These are phyloP conservation scores for Bruguiera parviflora DNA, from an alignment of 345 rosid species.

Conservation along the genomic window DNA sequence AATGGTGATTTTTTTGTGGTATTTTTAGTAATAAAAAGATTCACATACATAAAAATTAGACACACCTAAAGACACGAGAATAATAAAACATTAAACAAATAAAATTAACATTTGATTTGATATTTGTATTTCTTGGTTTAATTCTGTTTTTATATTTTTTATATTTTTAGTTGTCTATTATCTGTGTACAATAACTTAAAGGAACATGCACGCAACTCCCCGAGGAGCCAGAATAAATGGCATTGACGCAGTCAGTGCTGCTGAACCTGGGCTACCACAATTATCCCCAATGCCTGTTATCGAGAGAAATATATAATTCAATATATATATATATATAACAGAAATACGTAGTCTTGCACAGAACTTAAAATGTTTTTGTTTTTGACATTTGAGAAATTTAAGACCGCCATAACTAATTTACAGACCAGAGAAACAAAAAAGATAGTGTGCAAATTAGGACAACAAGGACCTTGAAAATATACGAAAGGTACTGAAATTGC, in stretches of 20 bases:
- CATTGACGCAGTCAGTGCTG: conserved; percentile 53
- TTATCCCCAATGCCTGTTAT: conserved; percentile 60
- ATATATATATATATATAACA: neutral
- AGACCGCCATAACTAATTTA: neutral
- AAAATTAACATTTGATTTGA: too few relatives aligned
- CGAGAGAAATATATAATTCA: neutral
- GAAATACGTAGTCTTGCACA: too few relatives aligned
- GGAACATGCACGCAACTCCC: conserved; percentile 63
- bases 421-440: neutral
- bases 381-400: too few relatives aligned
- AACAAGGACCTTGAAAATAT: neutral
- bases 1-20: too few relatives aligned
- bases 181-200: conserved; percentile 6
- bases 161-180: conserved; percentile 40
- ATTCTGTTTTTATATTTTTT: too few relatives aligned
- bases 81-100: too few relatives aligned
- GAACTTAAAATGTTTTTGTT: too few relatives aligned
- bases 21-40: too few relatives aligned
- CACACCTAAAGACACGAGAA: too few relatives aligned
- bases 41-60: too few relatives aligned
- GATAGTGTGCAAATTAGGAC: neutral
- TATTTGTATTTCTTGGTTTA: conserved; percentile 17
- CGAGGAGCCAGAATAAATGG: conserved; percentile 50
- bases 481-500: neutral
- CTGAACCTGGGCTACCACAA: conserved; percentile 42